A percentile compares a stretch with the other conserved stretches of the same genome.
Conservation (phyloP, 768 basidiomycete species). For the Gelatoporia subvermispora region DNA sequence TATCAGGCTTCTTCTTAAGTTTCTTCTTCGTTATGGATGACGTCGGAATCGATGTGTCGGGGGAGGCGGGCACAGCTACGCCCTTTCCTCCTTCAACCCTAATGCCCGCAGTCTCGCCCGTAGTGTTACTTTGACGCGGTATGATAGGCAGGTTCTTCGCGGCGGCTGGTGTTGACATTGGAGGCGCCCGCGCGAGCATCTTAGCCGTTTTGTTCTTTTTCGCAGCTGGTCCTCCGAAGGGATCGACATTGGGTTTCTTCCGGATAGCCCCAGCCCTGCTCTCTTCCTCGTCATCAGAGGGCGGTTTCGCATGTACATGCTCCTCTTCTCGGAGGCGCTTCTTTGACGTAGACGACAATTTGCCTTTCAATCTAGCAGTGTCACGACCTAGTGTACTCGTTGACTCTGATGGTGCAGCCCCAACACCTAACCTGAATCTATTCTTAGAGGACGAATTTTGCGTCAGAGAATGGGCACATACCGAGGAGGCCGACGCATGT, state of each 20-base stretch:
- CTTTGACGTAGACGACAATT: conserved; percentile 44
- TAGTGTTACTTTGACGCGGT: too few species aligned
- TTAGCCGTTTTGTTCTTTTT: conserved; percentile 37
- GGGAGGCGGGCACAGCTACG: too few species aligned
- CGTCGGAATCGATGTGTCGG: neutral
- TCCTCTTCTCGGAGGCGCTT: conserved; percentile 43
- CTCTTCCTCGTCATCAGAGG: conserved; percentile 49
- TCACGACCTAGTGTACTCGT: conserved; percentile 44
- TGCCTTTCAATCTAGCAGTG: conserved; percentile 56
- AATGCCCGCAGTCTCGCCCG: too few species aligned
- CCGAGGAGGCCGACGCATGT: conserved; percentile 69
- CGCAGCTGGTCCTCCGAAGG: conserved; percentile 39
- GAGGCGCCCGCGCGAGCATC: neutral
- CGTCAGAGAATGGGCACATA: conserved; percentile 26
- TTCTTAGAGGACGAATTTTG: conserved; percentile 1
- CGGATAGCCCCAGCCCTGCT: conserved; percentile 52
- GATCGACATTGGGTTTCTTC: conserved; percentile 57
- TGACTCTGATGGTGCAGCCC: conserved; percentile 53
- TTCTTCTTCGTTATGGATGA: conserved; percentile 18
- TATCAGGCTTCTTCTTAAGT: conserved; percentile 21
- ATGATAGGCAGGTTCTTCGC: neutral
- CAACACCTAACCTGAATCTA: conserved; percentile 69
- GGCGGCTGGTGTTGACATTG: too few species aligned
- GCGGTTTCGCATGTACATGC: conserved; percentile 6
- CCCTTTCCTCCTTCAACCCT: too few species aligned